Evolutionary conservation across 78 protist genomes (phyloP).

Genomic region (Chrysochromulina parva): DNA sequence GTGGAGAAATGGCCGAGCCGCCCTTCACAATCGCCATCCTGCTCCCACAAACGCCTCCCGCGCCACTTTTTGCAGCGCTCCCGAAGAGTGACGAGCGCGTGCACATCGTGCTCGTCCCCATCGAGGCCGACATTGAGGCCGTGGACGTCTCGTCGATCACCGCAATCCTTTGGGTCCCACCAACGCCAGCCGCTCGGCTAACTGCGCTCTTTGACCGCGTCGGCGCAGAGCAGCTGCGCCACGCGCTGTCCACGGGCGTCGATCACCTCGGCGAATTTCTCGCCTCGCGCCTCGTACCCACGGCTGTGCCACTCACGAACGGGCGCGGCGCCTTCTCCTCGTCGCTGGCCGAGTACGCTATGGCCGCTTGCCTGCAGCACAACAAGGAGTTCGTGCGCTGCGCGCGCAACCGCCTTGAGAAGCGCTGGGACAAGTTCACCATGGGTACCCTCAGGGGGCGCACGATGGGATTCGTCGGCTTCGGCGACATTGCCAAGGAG

Average conservation of each 20-base stretch:
- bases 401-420: not conserved
- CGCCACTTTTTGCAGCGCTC: too few species aligned
- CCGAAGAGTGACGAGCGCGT: too few species aligned
- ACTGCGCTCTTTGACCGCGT: too few species aligned
- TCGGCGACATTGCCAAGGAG: constrained; percentile 42
- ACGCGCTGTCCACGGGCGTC: not conserved
- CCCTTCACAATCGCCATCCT: too few species aligned
- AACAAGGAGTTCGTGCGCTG: constrained; percentile 25
- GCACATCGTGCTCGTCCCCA: too few species aligned
- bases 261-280: not conserved
- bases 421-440: constrained; percentile 41
- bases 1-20: too few species aligned
- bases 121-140: too few species aligned
- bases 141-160: too few species aligned
- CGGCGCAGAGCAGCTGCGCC: not conserved
- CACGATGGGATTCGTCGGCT: constrained; percentile 48
- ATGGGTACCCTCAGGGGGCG: not conserved
- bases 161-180: too few species aligned
- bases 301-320: not conserved
- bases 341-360: constrained; percentile 44
- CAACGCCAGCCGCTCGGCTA: too few species aligned
- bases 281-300: not conserved
- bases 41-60: too few species aligned
- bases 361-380: constrained; percentile 33
- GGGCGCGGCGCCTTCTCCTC: constrained; percentile 49